Percentiles rank a stretch among this genome's conserved stretches.
phyloP scores from a whole-genome alignment of 257 asterid species.

The Penstemon barbatus region DNA sequence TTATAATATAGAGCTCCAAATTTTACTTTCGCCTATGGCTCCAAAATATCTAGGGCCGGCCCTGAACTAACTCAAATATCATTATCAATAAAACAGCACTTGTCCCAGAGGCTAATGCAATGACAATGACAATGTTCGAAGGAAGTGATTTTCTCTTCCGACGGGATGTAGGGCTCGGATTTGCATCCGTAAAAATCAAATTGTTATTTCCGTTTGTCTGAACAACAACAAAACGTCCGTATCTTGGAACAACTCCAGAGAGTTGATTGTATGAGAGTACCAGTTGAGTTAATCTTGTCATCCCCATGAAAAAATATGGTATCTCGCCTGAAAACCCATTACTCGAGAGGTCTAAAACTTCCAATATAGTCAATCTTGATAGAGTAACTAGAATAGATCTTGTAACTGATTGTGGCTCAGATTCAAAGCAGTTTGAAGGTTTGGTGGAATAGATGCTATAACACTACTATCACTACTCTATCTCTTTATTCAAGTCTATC shows the following conservation, averaged over 20 bases:
- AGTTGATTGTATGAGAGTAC: conserved; percentile 62
- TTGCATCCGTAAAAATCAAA: conserved; percentile 7
- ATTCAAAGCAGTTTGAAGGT: conserved; percentile 63
- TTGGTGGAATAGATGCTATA: conserved; percentile 53
- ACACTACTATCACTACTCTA: conserved; percentile 26
- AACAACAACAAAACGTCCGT: conserved; percentile 22
- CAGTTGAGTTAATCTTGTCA: conserved; percentile 51
- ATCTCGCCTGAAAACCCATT: conserved; percentile 60
- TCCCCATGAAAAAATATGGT: conserved; percentile 39
- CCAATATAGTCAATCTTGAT: conserved; percentile 43
- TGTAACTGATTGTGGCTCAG: conserved; percentile 60
- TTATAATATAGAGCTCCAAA: too few species aligned
- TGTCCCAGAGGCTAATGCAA: conserved; percentile 38
- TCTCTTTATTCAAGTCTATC: too few species aligned
- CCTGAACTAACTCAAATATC: conserved; percentile 35
- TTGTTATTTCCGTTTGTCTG: conserved; percentile 32
- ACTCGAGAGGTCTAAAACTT: conserved; percentile 77
- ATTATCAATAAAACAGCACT: conserved; percentile 44
- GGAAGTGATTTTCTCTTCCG: conserved; percentile 38
- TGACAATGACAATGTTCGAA: conserved; percentile 39
- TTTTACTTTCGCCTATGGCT: too few species aligned
- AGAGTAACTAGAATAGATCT: conserved; percentile 50
- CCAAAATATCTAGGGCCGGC: too few species aligned
- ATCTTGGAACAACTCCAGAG: conserved; percentile 56
- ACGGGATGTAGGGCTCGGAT: conserved; percentile 22